Evolutionary conservation across 2,329 filamentous ascomycete genomes (phyloP), one percentile per base, ranked within the genome.

Genomic region (Fusarium sp.): DNA sequence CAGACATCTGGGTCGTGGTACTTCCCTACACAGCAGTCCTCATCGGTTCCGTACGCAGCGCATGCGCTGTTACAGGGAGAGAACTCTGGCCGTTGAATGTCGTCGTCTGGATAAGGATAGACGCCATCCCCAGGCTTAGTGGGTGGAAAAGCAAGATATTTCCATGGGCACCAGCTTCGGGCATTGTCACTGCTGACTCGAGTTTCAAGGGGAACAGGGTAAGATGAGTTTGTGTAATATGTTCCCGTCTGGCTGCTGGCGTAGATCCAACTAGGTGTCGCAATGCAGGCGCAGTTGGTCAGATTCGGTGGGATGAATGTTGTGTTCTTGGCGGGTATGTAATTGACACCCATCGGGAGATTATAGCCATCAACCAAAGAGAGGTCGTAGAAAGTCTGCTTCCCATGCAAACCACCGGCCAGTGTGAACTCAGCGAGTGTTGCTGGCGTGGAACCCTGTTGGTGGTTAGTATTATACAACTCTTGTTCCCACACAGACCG

Each of bases 281-380:
- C 93, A 69, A 95, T 92, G 80, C 93, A 95, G 21, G 91, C 90
- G 5, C 90, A 89, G 78, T 94, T 95, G 57, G 91, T 93, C 27
- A 94, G 85, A 76, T 94, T 94, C 14, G 92, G 91, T 18, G 93
- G 92, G 65, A 95, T 91, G 60, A 92, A 86, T 3, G 85, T 86
- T 12, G 87, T 86, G 74, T 93, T 91, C 60, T 87, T 85, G 27
- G 90, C 87, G 7, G 88, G 87, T 31, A 89, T 84, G 73, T 90
- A 88, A 60, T 86, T 84, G 78, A 90, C 88, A 35, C 89, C 91
- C 69, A 95, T 79, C 4, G 92, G 92, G 3, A 95, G 82, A 78
- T 95, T 95, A 86, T 95, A 95, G 54, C 93, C 93, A 78, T 96
- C 93, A 27, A 96, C 93, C 6, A 95, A 86, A 44, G 92, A 94